A percentile compares a stretch with the other conserved stretches of the same genome.
These are phyloP conservation scores for Chlorencoelia australis DNA, from an alignment of 2,329 filamentous ascomycete genomes.

Conservation along the genomic window DNA sequence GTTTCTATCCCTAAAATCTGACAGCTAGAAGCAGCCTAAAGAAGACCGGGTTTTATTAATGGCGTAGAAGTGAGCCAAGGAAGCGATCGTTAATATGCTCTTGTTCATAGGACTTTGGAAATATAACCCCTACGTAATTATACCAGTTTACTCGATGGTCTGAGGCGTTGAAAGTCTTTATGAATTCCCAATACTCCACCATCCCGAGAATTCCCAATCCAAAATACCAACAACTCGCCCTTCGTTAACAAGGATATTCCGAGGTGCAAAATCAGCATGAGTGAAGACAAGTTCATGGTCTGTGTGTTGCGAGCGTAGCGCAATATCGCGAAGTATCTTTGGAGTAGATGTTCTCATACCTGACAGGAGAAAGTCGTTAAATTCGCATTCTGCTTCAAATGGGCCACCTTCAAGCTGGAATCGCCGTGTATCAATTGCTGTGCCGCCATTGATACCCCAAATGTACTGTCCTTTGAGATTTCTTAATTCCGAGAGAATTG, in stretches of 20 bases:
- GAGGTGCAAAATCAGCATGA: slow-evolving; percentile 5
- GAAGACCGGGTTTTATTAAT: no score
- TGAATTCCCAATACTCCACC: slow-evolving; percentile 9
- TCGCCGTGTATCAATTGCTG: slow-evolving; percentile 7
- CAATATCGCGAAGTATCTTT: slow-evolving; percentile 1
- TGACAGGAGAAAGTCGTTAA: slow-evolving; percentile 9
- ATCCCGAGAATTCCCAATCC: slow-evolving; percentile 8
- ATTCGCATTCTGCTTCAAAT: slow-evolving; percentile 8
- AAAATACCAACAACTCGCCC: slow-evolving; percentile 1
- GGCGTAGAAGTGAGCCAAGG: no score
- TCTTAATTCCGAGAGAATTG: slow-evolving; percentile 9
- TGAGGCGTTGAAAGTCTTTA: slow-evolving; percentile 4
- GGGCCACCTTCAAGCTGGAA: slow-evolving; percentile 8
- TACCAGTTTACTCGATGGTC: slow-evolving; percentile 5
- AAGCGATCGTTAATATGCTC: slow-evolving; percentile 8
- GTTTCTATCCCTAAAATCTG: no score
- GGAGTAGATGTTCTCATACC: background rate
- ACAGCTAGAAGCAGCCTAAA: no score
- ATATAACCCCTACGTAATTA: slow-evolving; percentile 4
- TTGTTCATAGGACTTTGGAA: slow-evolving; percentile 3
- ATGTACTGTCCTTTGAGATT: slow-evolving; percentile 7
- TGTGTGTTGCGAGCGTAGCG: background rate
- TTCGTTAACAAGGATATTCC: slow-evolving; percentile 6
- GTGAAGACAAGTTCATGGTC: slow-evolving; percentile 5
- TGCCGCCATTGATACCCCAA: slow-evolving; percentile 6